Evolutionary conservation across 345 rosid species (phyloP).

Genomic region (Ceriops tagal): DNA sequence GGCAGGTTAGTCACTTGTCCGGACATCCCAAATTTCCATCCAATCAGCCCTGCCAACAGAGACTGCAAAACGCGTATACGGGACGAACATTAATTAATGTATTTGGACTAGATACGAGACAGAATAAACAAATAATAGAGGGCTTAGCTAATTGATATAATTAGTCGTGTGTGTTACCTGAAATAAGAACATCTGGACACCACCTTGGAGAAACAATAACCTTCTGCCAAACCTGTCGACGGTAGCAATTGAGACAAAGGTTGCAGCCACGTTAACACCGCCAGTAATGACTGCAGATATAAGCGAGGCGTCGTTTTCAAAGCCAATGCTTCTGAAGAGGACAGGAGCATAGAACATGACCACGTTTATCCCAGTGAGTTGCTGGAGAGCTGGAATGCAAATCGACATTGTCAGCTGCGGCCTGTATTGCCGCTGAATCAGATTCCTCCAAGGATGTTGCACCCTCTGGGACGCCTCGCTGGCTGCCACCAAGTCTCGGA

Average conservation of each 20-base stretch:
- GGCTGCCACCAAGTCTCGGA: slow-evolving; percentile 11
- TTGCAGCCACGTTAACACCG: not conserved
- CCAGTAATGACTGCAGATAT: slow-evolving; percentile 11
- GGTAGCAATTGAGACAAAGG: not conserved
- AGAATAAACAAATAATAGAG: not conserved
- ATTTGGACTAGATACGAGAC: not conserved
- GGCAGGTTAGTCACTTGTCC: slow-evolving; percentile 2
- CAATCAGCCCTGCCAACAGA: slow-evolving; percentile 2
- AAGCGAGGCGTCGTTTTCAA: slow-evolving; percentile 5
- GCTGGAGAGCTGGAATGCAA: slow-evolving; percentile 11
- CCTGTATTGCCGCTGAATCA: slow-evolving; percentile 6
- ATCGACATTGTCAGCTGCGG: slow-evolving; percentile 17
- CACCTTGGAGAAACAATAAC: slow-evolving; percentile 8
- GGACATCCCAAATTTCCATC: slow-evolving; percentile 7
- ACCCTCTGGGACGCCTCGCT: not conserved
- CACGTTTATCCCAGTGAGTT: slow-evolving; percentile 20
- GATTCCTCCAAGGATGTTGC: slow-evolving; percentile 2
- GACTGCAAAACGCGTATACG: not conserved
- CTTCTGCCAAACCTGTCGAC: slow-evolving; percentile 14
- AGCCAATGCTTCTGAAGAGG: slow-evolving; percentile 8
- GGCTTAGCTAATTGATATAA: not conserved
- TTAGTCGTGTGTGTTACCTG: not conserved
- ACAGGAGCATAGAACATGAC: slow-evolving; percentile 22
- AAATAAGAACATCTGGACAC: slow-evolving; percentile 10
- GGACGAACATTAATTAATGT: too few species aligned